These are phyloP conservation scores for Hamigera avellanea DNA, from an alignment of 495 filamentous ascomycete species.

Conservation along the genomic window DNA sequence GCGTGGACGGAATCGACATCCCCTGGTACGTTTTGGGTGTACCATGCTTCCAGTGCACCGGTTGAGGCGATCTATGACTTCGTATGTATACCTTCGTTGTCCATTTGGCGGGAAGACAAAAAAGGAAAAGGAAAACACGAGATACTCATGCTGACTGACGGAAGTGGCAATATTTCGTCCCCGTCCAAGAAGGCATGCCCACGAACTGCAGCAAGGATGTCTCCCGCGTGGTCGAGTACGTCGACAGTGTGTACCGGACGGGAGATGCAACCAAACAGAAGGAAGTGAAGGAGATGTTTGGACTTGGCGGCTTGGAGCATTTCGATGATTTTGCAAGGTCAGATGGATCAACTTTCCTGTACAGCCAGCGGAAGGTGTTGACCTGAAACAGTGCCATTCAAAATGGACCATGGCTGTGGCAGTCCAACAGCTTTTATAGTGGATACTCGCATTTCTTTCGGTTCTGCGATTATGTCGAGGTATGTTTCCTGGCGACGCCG, in stretches of 20 bases:
- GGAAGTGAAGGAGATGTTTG: slow-evolving; percentile 47
- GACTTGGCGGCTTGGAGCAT: slow-evolving; percentile 38
- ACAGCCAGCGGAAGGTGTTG: too few species aligned
- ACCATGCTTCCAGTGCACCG: slow-evolving; percentile 49
- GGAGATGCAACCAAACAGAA: slow-evolving; percentile 33
- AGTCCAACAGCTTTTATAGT: slow-evolving; percentile 35
- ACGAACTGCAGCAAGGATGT: slow-evolving; percentile 53
- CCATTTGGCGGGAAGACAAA: too few species aligned
- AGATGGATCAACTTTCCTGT: neutral
- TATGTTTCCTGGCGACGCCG: slow-evolving; percentile 4
- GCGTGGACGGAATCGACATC: slow-evolving; percentile 48
- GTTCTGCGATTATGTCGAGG: slow-evolving; percentile 42
- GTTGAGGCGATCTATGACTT: slow-evolving; percentile 51
- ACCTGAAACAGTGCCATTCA: slow-evolving; percentile 30
- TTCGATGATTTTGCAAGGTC: slow-evolving; percentile 48
- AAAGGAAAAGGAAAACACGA: too few species aligned
- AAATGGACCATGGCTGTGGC: slow-evolving; percentile 48
- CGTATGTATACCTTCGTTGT: slow-evolving; percentile 23
- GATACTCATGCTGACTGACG: neutral
- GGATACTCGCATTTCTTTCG: slow-evolving; percentile 40
- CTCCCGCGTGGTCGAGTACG: slow-evolving; percentile 39
- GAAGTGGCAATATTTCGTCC: slow-evolving; percentile 52
- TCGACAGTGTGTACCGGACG: slow-evolving; percentile 35
- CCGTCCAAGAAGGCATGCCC: slow-evolving; percentile 50
- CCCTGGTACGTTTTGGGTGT: slow-evolving; percentile 58